Conservation (phyloP, 2,329 filamentous ascomycete genomes). For the Paracorniculantispora psalliotae region DNA sequence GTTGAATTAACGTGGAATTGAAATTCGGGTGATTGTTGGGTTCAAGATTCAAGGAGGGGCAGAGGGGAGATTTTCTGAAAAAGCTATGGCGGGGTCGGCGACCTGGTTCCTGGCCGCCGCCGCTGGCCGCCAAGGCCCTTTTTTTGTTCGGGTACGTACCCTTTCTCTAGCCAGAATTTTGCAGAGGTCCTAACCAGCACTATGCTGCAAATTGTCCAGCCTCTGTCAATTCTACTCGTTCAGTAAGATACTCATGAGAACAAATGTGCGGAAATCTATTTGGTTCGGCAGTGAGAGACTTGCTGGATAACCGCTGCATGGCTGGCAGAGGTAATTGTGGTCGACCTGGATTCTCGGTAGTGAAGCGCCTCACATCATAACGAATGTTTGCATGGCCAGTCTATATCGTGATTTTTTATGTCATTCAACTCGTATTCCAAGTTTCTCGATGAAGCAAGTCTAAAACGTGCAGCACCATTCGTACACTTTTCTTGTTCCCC, state of each 20-base stretch:
- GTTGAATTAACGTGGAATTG: conserved; percentile 18
- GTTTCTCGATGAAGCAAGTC: neutral
- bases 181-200: neutral
- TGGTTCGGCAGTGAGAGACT: no score
- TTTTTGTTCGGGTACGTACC: neutral
- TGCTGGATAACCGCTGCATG: no score
- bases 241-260: no score
- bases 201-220: neutral
- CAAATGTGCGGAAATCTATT: no score
- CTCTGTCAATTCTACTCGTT: no score
- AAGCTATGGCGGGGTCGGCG: conserved; percentile 12
- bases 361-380: no score
- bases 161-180: neutral
- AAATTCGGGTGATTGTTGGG: conserved; percentile 14
- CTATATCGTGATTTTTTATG: neutral
- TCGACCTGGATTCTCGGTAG: no score
- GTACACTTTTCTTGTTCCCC: neutral
- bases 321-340: no score
- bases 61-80: conserved; percentile 13
- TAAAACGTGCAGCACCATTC: neutral
- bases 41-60: conserved; percentile 17
- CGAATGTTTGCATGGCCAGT: neutral
- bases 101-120: neutral
- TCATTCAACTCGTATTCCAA: neutral
- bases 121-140: neutral